Evolutionary conservation across 148 eudicot species (phyloP).

Genomic region (Rhododendron williamsianum): DNA sequence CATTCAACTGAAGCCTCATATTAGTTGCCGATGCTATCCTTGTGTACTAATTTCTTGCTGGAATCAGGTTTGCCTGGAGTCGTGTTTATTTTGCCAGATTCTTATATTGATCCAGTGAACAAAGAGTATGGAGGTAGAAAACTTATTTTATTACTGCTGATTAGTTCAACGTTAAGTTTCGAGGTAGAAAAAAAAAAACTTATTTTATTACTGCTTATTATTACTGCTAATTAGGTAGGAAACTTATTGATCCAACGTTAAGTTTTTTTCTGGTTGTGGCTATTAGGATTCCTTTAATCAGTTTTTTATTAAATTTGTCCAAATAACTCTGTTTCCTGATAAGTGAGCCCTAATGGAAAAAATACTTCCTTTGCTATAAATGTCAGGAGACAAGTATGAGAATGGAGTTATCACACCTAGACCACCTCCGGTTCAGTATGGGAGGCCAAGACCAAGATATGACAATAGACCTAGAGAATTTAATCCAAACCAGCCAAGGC

Average conservation of each 20-base stretch:
- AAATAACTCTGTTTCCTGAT: not conserved
- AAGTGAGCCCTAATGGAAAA: not conserved
- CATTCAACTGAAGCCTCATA: not conserved
- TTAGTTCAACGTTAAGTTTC: not conserved
- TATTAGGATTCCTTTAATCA: not conserved
- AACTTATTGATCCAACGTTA: too few species aligned
- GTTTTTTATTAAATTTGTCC: not conserved
- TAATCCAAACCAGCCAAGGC: constrained; percentile 22
- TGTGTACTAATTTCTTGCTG: not conserved
- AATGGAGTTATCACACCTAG: constrained; percentile 82
- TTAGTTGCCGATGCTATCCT: not conserved
- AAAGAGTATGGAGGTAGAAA: constrained; percentile 89
- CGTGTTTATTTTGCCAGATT: constrained; percentile 85
- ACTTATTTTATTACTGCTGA: not conserved
- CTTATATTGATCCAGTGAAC: constrained; percentile 91
- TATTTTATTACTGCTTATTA: not conserved
- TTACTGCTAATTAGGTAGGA: not conserved
- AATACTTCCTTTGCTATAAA: constrained; percentile 2
- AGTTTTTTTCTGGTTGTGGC: not conserved
- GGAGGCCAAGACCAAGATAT: constrained; percentile 44
- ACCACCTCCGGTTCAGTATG: constrained; percentile 82
- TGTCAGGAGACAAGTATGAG: constrained; percentile 78
- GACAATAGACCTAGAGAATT: constrained; percentile 27
- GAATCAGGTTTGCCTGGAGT: constrained; percentile 74
- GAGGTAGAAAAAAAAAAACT: constrained; percentile 43